Evolutionary conservation across 2,329 filamentous ascomycete species (phyloP), one percentile per base, ranked within the genome.

Genomic region (Calonectria henricotiae): DNA sequence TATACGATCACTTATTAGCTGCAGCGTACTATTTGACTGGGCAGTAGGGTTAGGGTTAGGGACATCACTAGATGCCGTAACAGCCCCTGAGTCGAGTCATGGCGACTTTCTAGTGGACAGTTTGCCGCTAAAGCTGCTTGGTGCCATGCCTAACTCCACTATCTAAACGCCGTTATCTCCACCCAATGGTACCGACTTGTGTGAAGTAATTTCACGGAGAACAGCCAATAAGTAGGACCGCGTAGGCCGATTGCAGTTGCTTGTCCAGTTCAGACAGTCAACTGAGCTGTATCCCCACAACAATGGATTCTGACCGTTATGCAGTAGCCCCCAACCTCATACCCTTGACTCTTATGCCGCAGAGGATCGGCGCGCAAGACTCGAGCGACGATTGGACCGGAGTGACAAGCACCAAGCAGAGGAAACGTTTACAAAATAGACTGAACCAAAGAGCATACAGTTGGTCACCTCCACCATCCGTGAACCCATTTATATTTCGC

Each of bases 381-480:
- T 11, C 35, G 3, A 35, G 27, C 1, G 64, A 70, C 23, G 60
- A 70, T 51, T 70, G 64, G 68, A 64, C 64, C 3, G 68, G 68
- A 9, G 58, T 70, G 32, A 67, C 46, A 1, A 54, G 55, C 30
- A 61, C 68, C 1, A 55, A 65, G 37, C 41, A 61, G 13, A 62
- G 68, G 32, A 64, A 62, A 44, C 47, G 58, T 15, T 54, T 69
- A 15, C 67, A 69, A 25, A 69, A 69, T 20, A 46, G 67, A 12
- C 62, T 69, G 2, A 69, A 69, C 8, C 67, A 69, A 41, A 46
- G 67, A n/a, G 67, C 67, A 9, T 58, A 64, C 12, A 32, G 62
- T 61, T 55, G 39, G 62, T 62, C 27, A 5, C 8, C 30, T 27
- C 13, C 5, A 12, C 20, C n/a, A 5, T 12, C 3, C 30, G 1